Base-by-base conservation (phyloP, 257 asterid species). In the Catharanthus roseus region DNA sequence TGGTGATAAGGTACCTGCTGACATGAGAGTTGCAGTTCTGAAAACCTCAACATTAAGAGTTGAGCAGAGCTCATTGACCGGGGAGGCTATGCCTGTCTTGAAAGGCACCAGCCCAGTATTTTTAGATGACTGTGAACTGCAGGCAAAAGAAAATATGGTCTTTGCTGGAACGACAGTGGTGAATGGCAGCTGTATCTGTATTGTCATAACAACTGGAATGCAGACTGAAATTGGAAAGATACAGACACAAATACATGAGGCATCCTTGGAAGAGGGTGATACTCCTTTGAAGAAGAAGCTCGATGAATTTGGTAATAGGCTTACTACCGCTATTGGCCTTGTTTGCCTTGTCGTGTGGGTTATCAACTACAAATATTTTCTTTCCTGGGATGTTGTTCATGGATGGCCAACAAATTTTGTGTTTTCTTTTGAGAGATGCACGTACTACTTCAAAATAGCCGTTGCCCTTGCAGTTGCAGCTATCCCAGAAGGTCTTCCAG, bases 401-500 rank as follows among this genome's bases (percentile, higher is more conserved):
- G 95, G 90, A 38, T 78, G 86, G 90, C 95, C 92, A 34, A 57
- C 87, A 18, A 77, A 85, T 73, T 61, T 83, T 77, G 75, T 65
- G 24, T 88, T 88, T 73, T 88, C 92, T 26, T 88, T 86, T 57
- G 85, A 86, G 58, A 85, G 83, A 71, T 89, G 96, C 82, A 81
- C 93, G 7, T 87, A 87, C 62, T 87, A 89, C 78, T 89, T 89
- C 58, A 83, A 89, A 74, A 84, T 87, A 45, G 95, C 95, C 57
- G 85, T 89, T 56, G 90, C 93, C 21, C 86, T 89, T 57, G 96
- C 96, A 2, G 95, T 89, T 38, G 96, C 96, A 58, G 96, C 96
- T 6, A 87, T 89, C 44, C 95, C 96, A 2, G 96, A 89, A 78
- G 96, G 96, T 41, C 85, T 89, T 36, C 92, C 96, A 5, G 82